A percentile compares a stretch with the other conserved stretches of the same genome.
Conservation (phyloP, 352 stramenopile genomes). For the Hyaloperonospora arabidopsidis region DNA sequence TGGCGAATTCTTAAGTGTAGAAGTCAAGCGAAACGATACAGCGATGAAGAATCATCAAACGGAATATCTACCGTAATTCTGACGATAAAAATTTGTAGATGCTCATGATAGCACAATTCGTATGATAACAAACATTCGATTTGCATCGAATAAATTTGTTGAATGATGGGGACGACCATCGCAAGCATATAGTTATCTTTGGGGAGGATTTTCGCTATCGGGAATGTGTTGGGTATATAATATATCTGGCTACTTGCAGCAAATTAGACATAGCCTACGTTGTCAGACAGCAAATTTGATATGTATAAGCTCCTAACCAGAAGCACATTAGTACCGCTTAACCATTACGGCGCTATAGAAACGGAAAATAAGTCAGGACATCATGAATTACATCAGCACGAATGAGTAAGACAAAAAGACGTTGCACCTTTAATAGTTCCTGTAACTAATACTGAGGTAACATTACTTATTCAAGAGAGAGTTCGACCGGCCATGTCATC, state of each 20-base stretch:
- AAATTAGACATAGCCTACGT: background rate
- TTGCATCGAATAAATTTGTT: background rate
- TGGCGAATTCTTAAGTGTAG: background rate
- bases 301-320: too few relatives aligned
- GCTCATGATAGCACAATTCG: background rate
- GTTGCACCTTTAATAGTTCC: background rate
- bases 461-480: background rate
- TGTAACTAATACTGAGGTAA: too few relatives aligned
- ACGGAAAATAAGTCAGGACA: background rate
- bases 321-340: background rate
- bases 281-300: too few relatives aligned
- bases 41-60: background rate
- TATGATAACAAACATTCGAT: background rate
- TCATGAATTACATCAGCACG: background rate
- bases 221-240: too few relatives aligned
- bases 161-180: background rate
- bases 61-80: background rate
- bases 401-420: background rate
- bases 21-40: background rate
- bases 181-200: background rate
- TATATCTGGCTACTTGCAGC: background rate
- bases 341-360: background rate
- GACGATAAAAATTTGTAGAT: background rate
- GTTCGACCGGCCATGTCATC: background rate
- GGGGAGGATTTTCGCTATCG: background rate